Base-by-base conservation (phyloP, 78 protist species). In the Dictyostelium purpureum region DNA sequence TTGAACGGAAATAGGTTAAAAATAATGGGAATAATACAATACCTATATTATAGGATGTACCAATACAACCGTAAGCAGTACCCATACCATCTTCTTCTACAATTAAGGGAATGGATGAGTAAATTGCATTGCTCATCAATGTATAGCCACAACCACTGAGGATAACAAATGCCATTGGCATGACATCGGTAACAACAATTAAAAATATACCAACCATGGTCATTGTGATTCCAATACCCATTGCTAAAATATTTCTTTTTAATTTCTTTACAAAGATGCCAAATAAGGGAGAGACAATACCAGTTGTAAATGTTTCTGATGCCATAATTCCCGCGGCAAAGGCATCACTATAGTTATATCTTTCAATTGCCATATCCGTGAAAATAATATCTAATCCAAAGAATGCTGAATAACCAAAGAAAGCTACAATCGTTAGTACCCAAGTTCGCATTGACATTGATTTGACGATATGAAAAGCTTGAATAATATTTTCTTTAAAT, bases 361-460 rank as follows among this genome's bases (percentile, higher is more conserved):
- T 85, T 61, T 85, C 92, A 45, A 73, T 59, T 16, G 77, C 66
- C 80, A 85, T 73, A 61, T 85, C 92, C 0, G 82, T 85, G 7
- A 37, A 66, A 28, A 85, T 70, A 19, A 85, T 85, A 73, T 85
- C 92, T 31, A 85, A 59, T 26, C 92, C 92, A 85, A 54, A 85
- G 49, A 73, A 85, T 42, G 81, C 24, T 33, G 70, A 71, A 33
- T 85, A 85, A 5, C 92, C 92, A 73, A 85, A 73, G 35, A 85
- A 85, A 11, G 77, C 14, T 33, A 85, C 65, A 2, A 18, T 26
- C 14, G 43, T n/a, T 2, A 74, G 21, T 7, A 73, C 6, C 92
- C 92, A 85, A 56, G 73, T 75, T 74, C 77, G 71, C 7, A 18
- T 24, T 40, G 92, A 45, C 42, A 85, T 59, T 24, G 52, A 11